phyloP scores from a whole-genome alignment of 768 basidiomycete genomes.

The Phlebiopsis flavidoalba region DNA sequence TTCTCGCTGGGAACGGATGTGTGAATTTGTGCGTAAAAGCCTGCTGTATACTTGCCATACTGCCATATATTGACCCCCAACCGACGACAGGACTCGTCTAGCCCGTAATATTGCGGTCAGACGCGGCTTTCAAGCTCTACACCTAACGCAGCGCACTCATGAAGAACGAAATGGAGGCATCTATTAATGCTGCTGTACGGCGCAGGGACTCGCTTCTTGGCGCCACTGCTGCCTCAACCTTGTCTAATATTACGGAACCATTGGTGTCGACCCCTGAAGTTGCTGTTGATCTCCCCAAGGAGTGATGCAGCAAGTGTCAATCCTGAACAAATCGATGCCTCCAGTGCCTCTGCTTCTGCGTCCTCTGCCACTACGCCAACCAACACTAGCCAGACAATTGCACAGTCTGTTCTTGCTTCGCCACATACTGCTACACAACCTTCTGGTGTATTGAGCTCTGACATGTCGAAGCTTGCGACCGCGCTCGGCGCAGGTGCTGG shows the following conservation, averaged over 20 bases:
- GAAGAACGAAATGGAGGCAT: constrained; percentile 48
- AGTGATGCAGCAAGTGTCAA: neutral
- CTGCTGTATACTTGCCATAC: neutral
- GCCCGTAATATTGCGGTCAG: constrained; percentile 66
- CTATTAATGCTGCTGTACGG: constrained; percentile 62
- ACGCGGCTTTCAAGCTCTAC: constrained; percentile 76
- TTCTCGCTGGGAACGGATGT: constrained; percentile 78
- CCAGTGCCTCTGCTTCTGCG: neutral
- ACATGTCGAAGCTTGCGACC: constrained; percentile 40
- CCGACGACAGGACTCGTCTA: constrained; percentile 50
- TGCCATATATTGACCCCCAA: neutral
- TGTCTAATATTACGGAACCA: constrained; percentile 5
- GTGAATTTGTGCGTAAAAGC: constrained; percentile 64
- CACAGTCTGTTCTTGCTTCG: constrained; percentile 32
- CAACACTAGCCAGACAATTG: constrained; percentile 38
- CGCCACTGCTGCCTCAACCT: constrained; percentile 13
- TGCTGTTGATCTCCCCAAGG: neutral
- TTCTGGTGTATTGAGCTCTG: constrained; percentile 15
- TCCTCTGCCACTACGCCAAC: constrained; percentile 12
- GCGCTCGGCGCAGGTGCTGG: constrained; percentile 39
- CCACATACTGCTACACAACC: neutral
- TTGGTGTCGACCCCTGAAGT: neutral
- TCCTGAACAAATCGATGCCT: neutral
- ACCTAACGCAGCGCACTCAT: constrained; percentile 60
- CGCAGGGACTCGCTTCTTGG: constrained; percentile 60